phyloP scores from a whole-genome alignment of 1,284 basidiomycete species.

The Papiliotrema fonsecae region DNA sequence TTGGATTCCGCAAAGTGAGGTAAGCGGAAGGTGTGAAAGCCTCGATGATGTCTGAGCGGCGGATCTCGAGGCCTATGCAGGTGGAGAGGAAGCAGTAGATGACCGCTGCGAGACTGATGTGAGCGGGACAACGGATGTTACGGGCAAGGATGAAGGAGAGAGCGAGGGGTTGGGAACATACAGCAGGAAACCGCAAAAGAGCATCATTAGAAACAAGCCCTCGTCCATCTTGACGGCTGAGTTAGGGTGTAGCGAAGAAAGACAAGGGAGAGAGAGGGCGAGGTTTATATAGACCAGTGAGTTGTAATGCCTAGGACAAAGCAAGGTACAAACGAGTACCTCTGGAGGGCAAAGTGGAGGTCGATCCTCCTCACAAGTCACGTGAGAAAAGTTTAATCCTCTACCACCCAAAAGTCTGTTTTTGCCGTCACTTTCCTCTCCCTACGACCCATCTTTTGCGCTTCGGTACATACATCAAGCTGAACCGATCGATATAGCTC shows the following conservation, averaged over 20 bases:
- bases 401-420: too few species aligned
- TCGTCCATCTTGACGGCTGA: conserved; percentile 31
- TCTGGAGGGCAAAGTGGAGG: too few species aligned
- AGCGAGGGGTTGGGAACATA: conserved; percentile 8
- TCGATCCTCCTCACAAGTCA: too few species aligned
- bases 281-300: too few species aligned
- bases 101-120: conserved; percentile 26
- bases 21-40: conserved; percentile 23
- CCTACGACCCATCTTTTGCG: too few species aligned
- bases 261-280: too few species aligned
- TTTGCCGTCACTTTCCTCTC: too few species aligned
- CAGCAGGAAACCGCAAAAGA: conserved; percentile 33
- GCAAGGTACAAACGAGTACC: too few species aligned
- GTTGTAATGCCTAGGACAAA: too few species aligned
- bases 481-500: background rate
- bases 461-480: too few species aligned
- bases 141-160: background rate
- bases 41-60: conserved; percentile 34
- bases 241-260: too few species aligned
- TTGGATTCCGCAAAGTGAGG: background rate
- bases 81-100: conserved; percentile 46
- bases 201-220: conserved; percentile 31
- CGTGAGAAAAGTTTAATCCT: too few species aligned
- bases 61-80: conserved; percentile 37
- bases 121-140: background rate